Base-by-base conservation (phyloP, 345 rosid genomes). In the Sisymbrium altissimum region DNA sequence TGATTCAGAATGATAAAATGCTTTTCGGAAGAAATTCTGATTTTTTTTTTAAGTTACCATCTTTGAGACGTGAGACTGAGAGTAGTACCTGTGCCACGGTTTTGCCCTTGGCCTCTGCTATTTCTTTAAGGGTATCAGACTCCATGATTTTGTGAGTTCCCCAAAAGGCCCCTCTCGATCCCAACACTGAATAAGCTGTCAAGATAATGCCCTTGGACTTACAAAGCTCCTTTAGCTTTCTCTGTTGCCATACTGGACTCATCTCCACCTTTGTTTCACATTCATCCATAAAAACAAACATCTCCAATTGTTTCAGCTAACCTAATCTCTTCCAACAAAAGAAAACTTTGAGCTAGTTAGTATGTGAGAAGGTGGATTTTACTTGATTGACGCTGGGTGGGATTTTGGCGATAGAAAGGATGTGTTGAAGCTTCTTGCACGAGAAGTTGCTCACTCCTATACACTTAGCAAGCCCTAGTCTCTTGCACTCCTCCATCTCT, bases 201-300 rank as follows among this genome's bases (percentile, higher is more conserved):
- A 89, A 45, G 15, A 77, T 69, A 23, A 93, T 76, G 11, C 82
- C 87, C 3, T 86, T 84, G 5, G 46, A 78, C 49, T 81, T 74
- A 71, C 91, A 91, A 78, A 89, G 81, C 49, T 87, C 88, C 70
- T 78, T 86, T 11, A 86, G 79, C 65, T 82, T 82, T 64, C 74
- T 86, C 64, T 93, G 98, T 80, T 89, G 92, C 97, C 96, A 90
- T 6, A 85, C 61, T 52, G 98, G 98, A 85, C 86, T 89, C 60
- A 90, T 49, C 81, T 94, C 97, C 80, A 94, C 97, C 98, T 87
- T 78, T 68, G 72, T 70, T 49, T 44, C 71, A 70, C 52, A 57
- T 36, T 49, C 60, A 52, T 27, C 15, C 27, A 74, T 49, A 27
- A 13, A 46, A 10, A 49, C 0, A 45, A 4, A 72, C 10, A 40